Percentiles rank a stretch among this genome's conserved stretches.
Evolutionary conservation across 371 early-diverging fungal species (phyloP).

Genomic region (Mortierella sp.): DNA sequence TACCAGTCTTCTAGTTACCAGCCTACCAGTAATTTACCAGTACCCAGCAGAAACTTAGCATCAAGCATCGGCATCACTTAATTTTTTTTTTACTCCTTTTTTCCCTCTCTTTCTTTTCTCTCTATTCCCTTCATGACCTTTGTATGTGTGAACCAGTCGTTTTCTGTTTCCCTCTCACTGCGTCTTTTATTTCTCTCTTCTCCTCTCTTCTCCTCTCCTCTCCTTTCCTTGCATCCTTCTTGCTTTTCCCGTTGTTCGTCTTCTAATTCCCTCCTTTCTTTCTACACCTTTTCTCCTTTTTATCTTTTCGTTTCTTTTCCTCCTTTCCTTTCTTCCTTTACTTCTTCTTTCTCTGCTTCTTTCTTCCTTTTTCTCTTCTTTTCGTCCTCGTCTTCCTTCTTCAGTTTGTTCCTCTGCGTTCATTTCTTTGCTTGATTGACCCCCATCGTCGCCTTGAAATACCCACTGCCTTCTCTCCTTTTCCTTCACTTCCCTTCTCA

Average conservation of each 20-base stretch:
- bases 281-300: background rate
- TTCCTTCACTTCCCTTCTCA: slow-evolving; percentile 1
- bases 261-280: background rate
- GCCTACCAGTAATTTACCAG: background rate
- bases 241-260: background rate
- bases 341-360: background rate
- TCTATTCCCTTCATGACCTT: background rate
- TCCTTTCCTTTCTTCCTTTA: background rate
- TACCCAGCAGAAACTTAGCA: background rate
- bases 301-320: background rate
- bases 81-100: background rate
- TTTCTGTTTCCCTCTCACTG: background rate
- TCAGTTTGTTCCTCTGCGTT: slow-evolving; percentile 9
- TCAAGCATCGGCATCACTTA: background rate
- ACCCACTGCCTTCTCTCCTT: slow-evolving; percentile 21
- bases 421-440: background rate
- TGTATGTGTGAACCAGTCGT: background rate
- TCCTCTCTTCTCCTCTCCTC: background rate
- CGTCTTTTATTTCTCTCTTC: background rate
- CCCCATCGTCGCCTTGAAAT: slow-evolving; percentile 1
- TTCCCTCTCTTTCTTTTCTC: slow-evolving; percentile 3
- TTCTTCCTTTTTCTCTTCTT: background rate
- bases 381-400: background rate
- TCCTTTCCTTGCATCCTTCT: background rate
- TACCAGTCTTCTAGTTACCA: background rate